A percentile compares a stretch with the other conserved stretches of the same genome.
Conservation (phyloP, 2,329 filamentous ascomycete genomes). For the Arthrinium phaeospermum region DNA sequence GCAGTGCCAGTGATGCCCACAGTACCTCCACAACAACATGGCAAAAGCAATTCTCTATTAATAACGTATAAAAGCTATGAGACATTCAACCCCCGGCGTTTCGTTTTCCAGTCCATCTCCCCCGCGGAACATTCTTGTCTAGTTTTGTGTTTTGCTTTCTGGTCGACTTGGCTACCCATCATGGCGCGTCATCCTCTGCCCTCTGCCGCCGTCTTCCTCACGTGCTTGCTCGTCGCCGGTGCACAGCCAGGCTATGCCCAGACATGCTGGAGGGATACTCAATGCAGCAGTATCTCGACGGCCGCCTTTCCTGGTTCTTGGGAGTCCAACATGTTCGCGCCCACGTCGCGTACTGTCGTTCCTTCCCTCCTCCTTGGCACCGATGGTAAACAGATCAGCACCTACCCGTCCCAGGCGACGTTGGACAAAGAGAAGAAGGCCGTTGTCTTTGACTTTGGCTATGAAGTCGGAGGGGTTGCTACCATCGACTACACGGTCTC, state of each 20-base stretch:
- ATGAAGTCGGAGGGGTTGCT: slow-evolving; percentile 36
- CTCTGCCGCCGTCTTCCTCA: neutral
- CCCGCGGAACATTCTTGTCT: neutral
- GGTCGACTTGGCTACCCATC: neutral
- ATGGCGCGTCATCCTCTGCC: slow-evolving; percentile 3
- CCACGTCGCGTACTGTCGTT: slow-evolving; percentile 53
- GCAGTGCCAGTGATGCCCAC: slow-evolving; percentile 1
- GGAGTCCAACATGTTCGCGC: slow-evolving; percentile 64
- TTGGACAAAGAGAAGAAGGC: slow-evolving; percentile 26
- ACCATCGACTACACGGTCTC: slow-evolving; percentile 35
- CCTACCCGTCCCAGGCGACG: slow-evolving; percentile 24
- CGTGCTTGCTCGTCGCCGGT: slow-evolving; percentile 2
- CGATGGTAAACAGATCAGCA: slow-evolving; percentile 25
- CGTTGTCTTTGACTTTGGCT: slow-evolving; percentile 35
- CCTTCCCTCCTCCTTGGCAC: slow-evolving; percentile 48
- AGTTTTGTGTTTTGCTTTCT: neutral
- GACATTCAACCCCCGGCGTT: neutral
- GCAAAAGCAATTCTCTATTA: slow-evolving; percentile 1
- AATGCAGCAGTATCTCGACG: slow-evolving; percentile 55
- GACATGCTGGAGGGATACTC: slow-evolving; percentile 60
- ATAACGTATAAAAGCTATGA: slow-evolving; percentile 13
- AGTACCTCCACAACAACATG: neutral
- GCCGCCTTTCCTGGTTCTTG: slow-evolving; percentile 62
- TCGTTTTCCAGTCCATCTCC: neutral
- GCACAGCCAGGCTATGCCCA: neutral